Percentiles rank a stretch among this genome's conserved stretches.
phyloP scores from a whole-genome alignment of 495 filamentous ascomycete species.

The Neurospora sp. region DNA sequence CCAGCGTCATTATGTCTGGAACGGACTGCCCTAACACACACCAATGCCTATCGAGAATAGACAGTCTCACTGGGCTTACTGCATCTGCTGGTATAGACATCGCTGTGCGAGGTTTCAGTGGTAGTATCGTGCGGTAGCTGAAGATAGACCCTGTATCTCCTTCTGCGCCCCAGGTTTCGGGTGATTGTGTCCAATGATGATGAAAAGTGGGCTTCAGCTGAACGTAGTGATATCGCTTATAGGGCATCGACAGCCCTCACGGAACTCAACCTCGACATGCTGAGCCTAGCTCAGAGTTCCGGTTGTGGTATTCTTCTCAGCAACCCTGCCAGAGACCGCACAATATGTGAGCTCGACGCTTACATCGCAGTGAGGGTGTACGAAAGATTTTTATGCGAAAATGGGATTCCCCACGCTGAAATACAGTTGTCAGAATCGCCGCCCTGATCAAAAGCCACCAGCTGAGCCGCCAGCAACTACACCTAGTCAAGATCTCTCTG shows the following conservation, averaged over 20 bases:
- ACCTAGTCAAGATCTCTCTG: background rate
- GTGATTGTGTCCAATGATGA: background rate
- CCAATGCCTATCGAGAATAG: background rate
- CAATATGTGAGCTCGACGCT: background rate
- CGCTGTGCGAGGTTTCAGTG: background rate
- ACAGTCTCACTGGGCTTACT: background rate
- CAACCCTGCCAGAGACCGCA: background rate
- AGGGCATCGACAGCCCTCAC: background rate
- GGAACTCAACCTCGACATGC: background rate
- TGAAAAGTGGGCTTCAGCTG: background rate
- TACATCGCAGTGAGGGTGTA: background rate
- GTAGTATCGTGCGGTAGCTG: background rate
- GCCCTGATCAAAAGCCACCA: background rate
- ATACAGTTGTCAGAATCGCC: background rate
- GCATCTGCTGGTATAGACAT: background rate
- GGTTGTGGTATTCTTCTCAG: background rate
- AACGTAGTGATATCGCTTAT: background rate
- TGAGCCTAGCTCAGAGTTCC: background rate
- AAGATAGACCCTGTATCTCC: background rate
- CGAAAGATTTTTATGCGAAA: background rate
- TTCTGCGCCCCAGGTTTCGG: background rate
- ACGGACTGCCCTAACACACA: background rate
- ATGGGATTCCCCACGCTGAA: background rate
- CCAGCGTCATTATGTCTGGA: background rate
- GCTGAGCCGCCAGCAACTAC: background rate